These are phyloP conservation scores for Zygosaccharomyces sapae DNA, from an alignment of 1,139 yeast species.

Conservation along the genomic window DNA sequence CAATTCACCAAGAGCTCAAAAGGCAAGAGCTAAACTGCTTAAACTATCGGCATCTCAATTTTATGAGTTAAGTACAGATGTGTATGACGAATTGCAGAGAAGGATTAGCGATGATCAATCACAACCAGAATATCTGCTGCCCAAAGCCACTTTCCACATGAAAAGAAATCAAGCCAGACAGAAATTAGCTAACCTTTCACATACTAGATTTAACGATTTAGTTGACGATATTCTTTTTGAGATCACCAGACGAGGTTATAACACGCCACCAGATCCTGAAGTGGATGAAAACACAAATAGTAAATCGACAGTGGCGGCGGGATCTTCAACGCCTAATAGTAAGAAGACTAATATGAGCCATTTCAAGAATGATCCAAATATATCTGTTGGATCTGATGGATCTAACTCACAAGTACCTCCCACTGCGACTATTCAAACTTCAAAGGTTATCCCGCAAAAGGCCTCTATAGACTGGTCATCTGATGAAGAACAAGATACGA, in stretches of 20 bases:
- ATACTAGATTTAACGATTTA: conserved; percentile 78
- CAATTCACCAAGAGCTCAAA: conserved; percentile 55
- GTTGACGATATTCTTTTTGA: conserved; percentile 87
- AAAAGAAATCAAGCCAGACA: conserved; percentile 95
- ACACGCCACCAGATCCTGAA: conserved; percentile 21
- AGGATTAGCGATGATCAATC: conserved; percentile 51
- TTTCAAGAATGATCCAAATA: background rate
- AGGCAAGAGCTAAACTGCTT: conserved; percentile 80
- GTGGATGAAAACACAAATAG: conserved; percentile 5
- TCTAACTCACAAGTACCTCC: conserved; percentile 10
- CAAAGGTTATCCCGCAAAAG: conserved; percentile 69
- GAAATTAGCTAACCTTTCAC: conserved; percentile 81
- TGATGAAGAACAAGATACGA: conserved; percentile 50
- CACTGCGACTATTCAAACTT: conserved; percentile 42
- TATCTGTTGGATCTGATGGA: conserved; percentile 6
- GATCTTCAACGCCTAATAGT: background rate
- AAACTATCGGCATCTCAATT: conserved; percentile 80
- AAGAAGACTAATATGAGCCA: conserved; percentile 1
- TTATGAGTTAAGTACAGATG: conserved; percentile 85
- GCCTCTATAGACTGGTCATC: conserved; percentile 80
- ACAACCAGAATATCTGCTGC: conserved; percentile 61
- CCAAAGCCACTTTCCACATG: conserved; percentile 77
- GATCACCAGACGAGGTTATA: conserved; percentile 71
- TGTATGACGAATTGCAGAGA: conserved; percentile 82
- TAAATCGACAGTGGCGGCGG: too few species aligned